Base-by-base conservation (phyloP, 2,329 filamentous ascomycete genomes). In the Aureobasidium lini region DNA sequence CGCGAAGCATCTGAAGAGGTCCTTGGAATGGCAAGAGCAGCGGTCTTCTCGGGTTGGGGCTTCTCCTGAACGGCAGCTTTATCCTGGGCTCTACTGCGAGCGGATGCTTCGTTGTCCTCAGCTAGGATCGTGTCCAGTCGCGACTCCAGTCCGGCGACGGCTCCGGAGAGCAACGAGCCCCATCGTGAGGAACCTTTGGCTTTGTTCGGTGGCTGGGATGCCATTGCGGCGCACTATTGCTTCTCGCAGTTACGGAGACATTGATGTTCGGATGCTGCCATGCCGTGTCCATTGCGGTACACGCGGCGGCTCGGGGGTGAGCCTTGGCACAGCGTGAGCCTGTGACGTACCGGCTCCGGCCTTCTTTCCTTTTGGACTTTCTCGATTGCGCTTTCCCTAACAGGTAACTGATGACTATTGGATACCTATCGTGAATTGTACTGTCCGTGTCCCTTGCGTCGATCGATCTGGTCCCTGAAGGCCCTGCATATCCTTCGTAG, bases 121-220 rank as follows among this genome's bases (percentile, higher is more conserved):
- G 90, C 85, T 62, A 99, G 81, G 61, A 99, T 95, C 52, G 84
- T 92, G 72, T 99, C 94, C 61, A 99, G 82, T 44, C 89, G 86
- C 61, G 92, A 95, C 76, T 99, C 94, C 60, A 99, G 88, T 62
- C 92, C 92, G 58, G 92, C 91, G 62, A 97, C 90, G 64, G 93
- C 92, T 73, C 93, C 90, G 64, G 91, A 89, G 62, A 96, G 81
- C 70, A 96, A 87, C 34, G 71, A 73, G 59, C 75, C 73, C 74
- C 75, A 76, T 64, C 73, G 32, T 49, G 60, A 62, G 18, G 52
- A 49, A 36, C 52, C 53, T 46, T 63, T 63, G 29, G 62, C 31
- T 50, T 61, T 63, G 50, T 48, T 50, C 32, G 47, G 60, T 37
- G 43, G 49, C 36, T 60, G 56, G 6, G 58, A 57, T 32, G 60